Percentiles rank a stretch among this genome's conserved stretches.
These are phyloP conservation scores for Rhododendron ovatum DNA, from an alignment of 148 eudicot species.

Conservation along the genomic window DNA sequence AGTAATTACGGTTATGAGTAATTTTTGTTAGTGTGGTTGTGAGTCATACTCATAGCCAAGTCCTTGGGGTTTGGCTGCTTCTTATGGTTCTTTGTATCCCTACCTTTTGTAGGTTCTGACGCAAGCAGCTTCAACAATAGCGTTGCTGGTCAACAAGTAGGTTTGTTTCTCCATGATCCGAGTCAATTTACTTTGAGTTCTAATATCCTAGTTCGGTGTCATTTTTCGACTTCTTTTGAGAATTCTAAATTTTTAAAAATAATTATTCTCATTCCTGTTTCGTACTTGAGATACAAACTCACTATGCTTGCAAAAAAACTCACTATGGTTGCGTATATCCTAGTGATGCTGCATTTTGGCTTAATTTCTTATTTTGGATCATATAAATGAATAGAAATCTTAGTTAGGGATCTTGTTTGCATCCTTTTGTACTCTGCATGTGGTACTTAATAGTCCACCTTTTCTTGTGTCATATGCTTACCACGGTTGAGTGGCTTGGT, in stretches of 20 bases:
- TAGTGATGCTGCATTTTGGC: not conserved
- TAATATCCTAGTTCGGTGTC: not conserved
- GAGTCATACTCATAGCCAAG: not conserved
- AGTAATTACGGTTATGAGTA: not conserved
- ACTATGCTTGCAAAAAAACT: too few relatives aligned
- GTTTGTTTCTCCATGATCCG: constrained; percentile 14
- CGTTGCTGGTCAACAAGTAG: constrained; percentile 78
- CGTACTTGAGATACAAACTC: not conserved
- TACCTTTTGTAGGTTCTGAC: constrained; percentile 48
- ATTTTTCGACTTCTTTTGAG: not conserved
- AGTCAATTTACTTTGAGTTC: not conserved
- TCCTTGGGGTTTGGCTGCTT: not conserved
- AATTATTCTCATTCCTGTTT: not conserved
- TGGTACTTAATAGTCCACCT: not conserved
- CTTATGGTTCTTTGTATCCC: not conserved
- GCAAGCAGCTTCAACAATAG: constrained; percentile 81
- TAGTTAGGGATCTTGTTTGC: constrained; percentile 3
- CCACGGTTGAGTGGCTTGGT: not conserved
- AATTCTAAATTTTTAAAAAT: not conserved
- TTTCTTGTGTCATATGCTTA: not conserved
- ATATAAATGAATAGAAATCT: not conserved
- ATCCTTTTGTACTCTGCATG: not conserved
- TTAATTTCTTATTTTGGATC: not conserved
- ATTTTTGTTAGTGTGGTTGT: not conserved
- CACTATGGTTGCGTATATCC: not conserved